phyloP scores from a whole-genome alignment of 257 asterid species.

The Capsicum pubescens region DNA sequence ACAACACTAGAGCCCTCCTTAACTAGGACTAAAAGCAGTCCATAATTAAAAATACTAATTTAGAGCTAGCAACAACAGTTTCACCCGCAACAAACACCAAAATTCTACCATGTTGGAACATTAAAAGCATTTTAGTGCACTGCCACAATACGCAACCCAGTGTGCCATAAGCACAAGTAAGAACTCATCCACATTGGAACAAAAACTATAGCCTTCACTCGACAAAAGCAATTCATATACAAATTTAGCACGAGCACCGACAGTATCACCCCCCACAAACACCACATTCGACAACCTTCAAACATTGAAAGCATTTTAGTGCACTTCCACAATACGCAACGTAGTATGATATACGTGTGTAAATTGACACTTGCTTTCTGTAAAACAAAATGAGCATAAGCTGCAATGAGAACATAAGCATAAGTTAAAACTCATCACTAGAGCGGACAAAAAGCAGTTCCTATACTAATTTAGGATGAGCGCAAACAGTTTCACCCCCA shows the following conservation, averaged over 20 bases:
- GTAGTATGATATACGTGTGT: background rate
- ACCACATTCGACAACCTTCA: background rate
- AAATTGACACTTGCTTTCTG: background rate
- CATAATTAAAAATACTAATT: too few relatives aligned
- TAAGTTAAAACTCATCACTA: background rate
- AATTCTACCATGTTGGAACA: too few relatives aligned
- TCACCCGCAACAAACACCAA: too few relatives aligned
- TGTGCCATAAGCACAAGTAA: background rate
- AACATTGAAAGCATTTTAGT: background rate
- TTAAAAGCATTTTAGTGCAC: too few relatives aligned
- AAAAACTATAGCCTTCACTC: background rate
- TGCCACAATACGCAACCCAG: too few relatives aligned
- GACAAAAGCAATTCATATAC: background rate
- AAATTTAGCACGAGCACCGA: background rate
- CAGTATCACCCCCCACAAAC: background rate
- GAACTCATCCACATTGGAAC: background rate
- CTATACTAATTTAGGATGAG: background rate
- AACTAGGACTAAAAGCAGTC: too few relatives aligned
- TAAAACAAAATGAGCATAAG: background rate
- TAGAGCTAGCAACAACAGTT: too few relatives aligned
- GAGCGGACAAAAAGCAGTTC: background rate
- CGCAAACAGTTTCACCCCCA: background rate
- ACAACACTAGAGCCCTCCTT: too few relatives aligned
- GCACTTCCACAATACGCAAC: background rate
- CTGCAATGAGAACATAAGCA: background rate